Percentiles rank a stretch among this genome's conserved stretches.
phyloP scores from a whole-genome alignment of 1,139 yeast genomes.

The Debaryomyces sp. region DNA sequence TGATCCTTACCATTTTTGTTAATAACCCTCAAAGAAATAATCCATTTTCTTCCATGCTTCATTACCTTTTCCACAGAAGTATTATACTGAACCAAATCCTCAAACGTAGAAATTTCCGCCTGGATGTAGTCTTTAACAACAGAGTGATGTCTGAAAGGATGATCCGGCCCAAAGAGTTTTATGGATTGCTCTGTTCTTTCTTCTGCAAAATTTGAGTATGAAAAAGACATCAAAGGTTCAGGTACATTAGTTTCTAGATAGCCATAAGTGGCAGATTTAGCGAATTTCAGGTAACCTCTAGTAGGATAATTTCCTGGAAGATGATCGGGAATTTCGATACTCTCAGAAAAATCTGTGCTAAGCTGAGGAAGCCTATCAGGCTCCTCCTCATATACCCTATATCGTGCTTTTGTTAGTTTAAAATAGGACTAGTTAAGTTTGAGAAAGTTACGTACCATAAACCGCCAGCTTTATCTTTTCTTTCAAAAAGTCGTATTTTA shows the following conservation, averaged over 20 bases:
- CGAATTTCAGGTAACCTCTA: not conserved
- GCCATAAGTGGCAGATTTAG: slow-evolving; percentile 46
- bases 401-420: not conserved
- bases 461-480: slow-evolving; percentile 46
- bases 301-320: not conserved
- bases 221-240: slow-evolving; percentile 57
- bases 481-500: slow-evolving; percentile 46
- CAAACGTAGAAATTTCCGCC: slow-evolving; percentile 10
- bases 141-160: slow-evolving; percentile 53
- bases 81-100: slow-evolving; percentile 30
- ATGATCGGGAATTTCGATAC: not conserved
- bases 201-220: slow-evolving; percentile 41
- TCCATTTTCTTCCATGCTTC: slow-evolving; percentile 33
- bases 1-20: slow-evolving; percentile 17
- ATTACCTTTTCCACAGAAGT: slow-evolving; percentile 26
- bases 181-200: slow-evolving; percentile 16
- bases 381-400: not conserved
- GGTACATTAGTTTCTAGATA: slow-evolving; percentile 67
- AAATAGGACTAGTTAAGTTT: no score
- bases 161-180: slow-evolving; percentile 24
- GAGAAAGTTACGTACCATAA: not conserved
- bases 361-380: slow-evolving; percentile 17
- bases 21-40: slow-evolving; percentile 31
- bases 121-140: slow-evolving; percentile 51
- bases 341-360: slow-evolving; percentile 13